These are phyloP conservation scores for Boletus insuetus DNA, from an alignment of 768 basidiomycete genomes.

Conservation along the genomic window DNA sequence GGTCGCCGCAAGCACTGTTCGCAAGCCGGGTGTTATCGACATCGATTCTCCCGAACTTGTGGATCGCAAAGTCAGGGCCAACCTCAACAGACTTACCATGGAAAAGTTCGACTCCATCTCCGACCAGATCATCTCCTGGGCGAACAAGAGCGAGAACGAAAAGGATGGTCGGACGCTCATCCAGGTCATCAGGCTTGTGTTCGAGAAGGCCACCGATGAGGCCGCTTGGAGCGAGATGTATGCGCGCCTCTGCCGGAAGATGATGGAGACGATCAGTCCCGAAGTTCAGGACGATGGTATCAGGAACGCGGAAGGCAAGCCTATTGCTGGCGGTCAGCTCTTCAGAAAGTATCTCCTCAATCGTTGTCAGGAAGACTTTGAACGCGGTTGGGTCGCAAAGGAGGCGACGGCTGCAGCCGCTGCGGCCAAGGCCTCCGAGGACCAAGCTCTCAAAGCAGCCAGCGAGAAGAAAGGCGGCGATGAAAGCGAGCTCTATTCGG, in stretches of 20 bases:
- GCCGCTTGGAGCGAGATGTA: slow-evolving; percentile 98
- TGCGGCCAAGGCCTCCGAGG: slow-evolving; percentile 79
- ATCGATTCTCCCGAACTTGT: slow-evolving; percentile 79
- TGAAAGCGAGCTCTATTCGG: slow-evolving; percentile 79
- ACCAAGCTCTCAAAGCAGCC: slow-evolving; percentile 72
- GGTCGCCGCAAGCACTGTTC: slow-evolving; percentile 51
- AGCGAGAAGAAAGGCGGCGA: slow-evolving; percentile 55
- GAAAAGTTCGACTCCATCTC: slow-evolving; percentile 97
- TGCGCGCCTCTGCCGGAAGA: slow-evolving; percentile 89
- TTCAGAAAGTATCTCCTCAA: slow-evolving; percentile 98
- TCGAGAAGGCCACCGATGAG: slow-evolving; percentile 97
- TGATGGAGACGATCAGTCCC: slow-evolving; percentile 90
- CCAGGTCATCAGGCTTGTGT: slow-evolving; percentile 93
- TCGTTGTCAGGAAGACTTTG: slow-evolving; percentile 97
- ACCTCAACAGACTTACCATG: slow-evolving; percentile 96
- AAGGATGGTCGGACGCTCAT: slow-evolving; percentile 92
- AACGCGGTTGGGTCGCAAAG: slow-evolving; percentile 90
- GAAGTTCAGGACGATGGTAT: slow-evolving; percentile 89
- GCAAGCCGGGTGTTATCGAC: slow-evolving; percentile 41
- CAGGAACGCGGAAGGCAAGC: slow-evolving; percentile 75
- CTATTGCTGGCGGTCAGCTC: slow-evolving; percentile 88
- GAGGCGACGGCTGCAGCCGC: slow-evolving; percentile 87
- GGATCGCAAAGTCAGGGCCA: slow-evolving; percentile 86
- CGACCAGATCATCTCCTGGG: slow-evolving; percentile 92
- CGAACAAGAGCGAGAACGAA: slow-evolving; percentile 90